Percentiles rank a stretch among this genome's conserved stretches.
Conservation (phyloP, 768 basidiomycete species). For the Suillus occidentalis region DNA sequence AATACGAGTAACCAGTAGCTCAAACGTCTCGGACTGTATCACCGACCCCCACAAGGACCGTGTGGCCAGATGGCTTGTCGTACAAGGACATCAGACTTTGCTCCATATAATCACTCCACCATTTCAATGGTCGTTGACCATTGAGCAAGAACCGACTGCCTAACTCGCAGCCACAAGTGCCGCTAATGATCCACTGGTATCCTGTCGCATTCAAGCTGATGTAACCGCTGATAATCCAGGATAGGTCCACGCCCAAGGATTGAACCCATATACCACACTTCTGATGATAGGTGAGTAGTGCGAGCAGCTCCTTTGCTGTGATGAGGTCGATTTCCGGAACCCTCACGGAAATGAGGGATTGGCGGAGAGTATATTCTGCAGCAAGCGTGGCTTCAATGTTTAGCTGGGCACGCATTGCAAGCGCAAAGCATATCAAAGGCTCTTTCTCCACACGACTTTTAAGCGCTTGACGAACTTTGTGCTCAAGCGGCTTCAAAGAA, state of each 20-base stretch:
- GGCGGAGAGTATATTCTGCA: constrained; percentile 21
- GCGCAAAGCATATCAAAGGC: constrained; percentile 27
- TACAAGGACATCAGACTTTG: constrained; percentile 1
- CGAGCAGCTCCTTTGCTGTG: constrained; percentile 19
- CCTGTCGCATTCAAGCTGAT: neutral
- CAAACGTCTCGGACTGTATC: neutral
- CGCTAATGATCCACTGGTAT: constrained; percentile 4
- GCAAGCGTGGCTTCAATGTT: constrained; percentile 22
- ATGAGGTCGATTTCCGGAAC: constrained; percentile 24
- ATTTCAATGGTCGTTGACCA: neutral
- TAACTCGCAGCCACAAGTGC: neutral
- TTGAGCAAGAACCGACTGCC: neutral
- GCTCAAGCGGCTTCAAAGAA: constrained; percentile 8
- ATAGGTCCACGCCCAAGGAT: constrained; percentile 2
- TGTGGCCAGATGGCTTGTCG: constrained; percentile 7
- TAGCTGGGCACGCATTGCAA: constrained; percentile 24
- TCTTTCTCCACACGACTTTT: constrained; percentile 13
- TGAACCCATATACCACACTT: constrained; percentile 2
- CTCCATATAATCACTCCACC: constrained; percentile 15
- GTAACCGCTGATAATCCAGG: constrained; percentile 6
- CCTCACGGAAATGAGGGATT: constrained; percentile 18
- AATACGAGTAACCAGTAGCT: neutral
- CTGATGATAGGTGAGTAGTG: constrained; percentile 16
- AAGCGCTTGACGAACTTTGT: constrained; percentile 19
- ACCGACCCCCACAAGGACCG: neutral